Evolutionary conservation across 345 rosid species (phyloP).

Genomic region (Brassica rapa): DNA sequence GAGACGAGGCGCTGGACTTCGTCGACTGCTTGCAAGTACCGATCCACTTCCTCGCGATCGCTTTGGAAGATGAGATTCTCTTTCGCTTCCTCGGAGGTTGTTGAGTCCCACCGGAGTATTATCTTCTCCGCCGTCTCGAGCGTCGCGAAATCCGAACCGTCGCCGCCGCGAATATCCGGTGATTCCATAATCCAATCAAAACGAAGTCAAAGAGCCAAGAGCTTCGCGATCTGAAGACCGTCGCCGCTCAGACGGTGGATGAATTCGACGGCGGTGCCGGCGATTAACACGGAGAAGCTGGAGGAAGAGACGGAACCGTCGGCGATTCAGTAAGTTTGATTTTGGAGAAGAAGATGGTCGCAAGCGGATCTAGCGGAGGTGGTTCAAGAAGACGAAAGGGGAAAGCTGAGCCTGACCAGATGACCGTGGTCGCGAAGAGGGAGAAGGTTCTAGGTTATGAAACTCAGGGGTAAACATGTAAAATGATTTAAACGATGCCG

Average conservation of each 20-base stretch:
- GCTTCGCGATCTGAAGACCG: constrained; percentile 67
- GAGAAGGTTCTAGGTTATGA: constrained; percentile 74
- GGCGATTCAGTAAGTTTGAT: constrained; percentile 68
- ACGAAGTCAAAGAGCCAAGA: constrained; percentile 57
- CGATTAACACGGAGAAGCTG: constrained; percentile 55
- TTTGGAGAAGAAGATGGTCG: constrained; percentile 78
- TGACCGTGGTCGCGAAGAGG: constrained; percentile 70
- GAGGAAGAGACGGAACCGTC: constrained; percentile 71
- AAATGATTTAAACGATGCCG: constrained; percentile 30
- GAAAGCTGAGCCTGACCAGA: constrained; percentile 77
- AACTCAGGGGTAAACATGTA: constrained; percentile 63
- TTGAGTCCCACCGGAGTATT: constrained; percentile 83
- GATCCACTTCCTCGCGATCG: constrained; percentile 78
- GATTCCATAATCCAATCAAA: constrained; percentile 29
- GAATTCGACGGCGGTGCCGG: constrained; percentile 52
- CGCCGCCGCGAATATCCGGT: constrained; percentile 13
- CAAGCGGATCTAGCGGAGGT: constrained; percentile 79
- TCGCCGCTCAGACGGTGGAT: constrained; percentile 69
- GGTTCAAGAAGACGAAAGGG: constrained; percentile 90
- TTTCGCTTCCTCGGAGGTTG: constrained; percentile 71
- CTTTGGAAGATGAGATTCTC: constrained; percentile 80
- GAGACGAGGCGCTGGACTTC: constrained; percentile 59
- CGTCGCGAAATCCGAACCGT: background rate
- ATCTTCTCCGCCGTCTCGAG: constrained; percentile 70
- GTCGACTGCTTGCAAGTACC: constrained; percentile 79